Conservation (phyloP, 1,284 basidiomycete genomes). For the Heterobasidion occidentale region DNA sequence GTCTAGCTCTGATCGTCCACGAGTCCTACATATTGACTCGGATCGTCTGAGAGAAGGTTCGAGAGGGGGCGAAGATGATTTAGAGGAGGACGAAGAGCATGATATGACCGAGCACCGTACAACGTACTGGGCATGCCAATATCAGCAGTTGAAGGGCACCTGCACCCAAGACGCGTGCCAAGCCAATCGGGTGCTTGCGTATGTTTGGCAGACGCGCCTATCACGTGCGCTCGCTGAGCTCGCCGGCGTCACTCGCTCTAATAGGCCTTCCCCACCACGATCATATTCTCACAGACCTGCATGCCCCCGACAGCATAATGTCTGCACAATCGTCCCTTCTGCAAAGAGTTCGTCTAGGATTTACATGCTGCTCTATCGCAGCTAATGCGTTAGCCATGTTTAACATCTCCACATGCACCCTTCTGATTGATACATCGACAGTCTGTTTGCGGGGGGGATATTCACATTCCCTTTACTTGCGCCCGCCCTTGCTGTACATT, state of each 20-base stretch:
- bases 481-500: constrained; percentile 45
- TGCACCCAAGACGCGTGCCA: background rate
- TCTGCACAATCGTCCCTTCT: background rate
- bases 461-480: constrained; percentile 72
- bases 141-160: too few species aligned
- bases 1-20: too few species aligned
- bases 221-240: background rate
- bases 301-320: constrained; percentile 7
- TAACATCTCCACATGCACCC: background rate
- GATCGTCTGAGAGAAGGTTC: too few species aligned
- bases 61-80: too few species aligned
- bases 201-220: background rate
- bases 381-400: constrained; percentile 49
- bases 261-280: background rate
- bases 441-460: constrained; percentile 64
- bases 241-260: background rate
- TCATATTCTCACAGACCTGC: background rate
- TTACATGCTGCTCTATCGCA: constrained; percentile 48
- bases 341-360: constrained; percentile 14
- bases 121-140: too few species aligned
- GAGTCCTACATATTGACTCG: too few species aligned
- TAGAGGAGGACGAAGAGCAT: too few species aligned
- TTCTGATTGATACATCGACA: constrained; percentile 18
- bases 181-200: background rate
- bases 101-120: too few species aligned